A percentile compares a stretch with the other conserved stretches of the same genome.
Evolutionary conservation across 306 rosid genomes (phyloP).

Genomic region (Aeschynomene evenia): DNA sequence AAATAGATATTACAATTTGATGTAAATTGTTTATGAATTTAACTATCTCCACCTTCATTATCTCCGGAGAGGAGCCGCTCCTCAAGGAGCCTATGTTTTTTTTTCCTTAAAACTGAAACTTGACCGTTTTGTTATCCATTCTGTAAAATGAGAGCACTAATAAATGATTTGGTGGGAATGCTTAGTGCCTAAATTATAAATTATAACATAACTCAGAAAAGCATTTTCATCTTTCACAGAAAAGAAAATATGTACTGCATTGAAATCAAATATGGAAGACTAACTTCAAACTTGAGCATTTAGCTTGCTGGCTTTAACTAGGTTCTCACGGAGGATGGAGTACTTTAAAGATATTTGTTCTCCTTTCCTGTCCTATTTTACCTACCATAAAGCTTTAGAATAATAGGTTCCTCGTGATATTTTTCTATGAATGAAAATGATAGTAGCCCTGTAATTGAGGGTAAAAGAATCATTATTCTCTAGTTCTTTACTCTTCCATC

Average conservation of each 20-base stretch:
- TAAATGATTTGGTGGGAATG: neutral
- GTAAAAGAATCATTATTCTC: conserved; percentile 5
- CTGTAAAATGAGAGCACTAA: neutral
- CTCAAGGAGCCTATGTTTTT: neutral
- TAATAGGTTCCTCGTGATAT: conserved; percentile 5
- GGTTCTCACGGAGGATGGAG: neutral
- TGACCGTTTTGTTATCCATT: neutral
- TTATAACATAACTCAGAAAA: neutral
- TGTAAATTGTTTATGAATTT: neutral
- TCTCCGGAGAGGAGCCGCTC: conserved; percentile 2
- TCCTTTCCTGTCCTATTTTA: neutral
- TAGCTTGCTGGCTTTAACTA: neutral
- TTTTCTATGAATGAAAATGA: neutral
- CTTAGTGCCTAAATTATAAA: conserved; percentile 7
- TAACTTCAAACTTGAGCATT: neutral
- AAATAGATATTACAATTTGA: conserved; percentile 22
- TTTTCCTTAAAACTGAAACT: conserved; percentile 27
- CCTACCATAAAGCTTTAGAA: neutral
- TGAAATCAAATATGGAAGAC: conserved; percentile 3
- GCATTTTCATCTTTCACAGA: neutral
- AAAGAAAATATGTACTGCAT: neutral
- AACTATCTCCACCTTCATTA: neutral
- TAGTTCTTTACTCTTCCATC: conserved; percentile 1
- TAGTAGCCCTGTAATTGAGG: neutral
- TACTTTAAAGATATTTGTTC: neutral